phyloP scores from a whole-genome alignment of 805 yeast genomes.

The Saccharomycopsis microspora region DNA sequence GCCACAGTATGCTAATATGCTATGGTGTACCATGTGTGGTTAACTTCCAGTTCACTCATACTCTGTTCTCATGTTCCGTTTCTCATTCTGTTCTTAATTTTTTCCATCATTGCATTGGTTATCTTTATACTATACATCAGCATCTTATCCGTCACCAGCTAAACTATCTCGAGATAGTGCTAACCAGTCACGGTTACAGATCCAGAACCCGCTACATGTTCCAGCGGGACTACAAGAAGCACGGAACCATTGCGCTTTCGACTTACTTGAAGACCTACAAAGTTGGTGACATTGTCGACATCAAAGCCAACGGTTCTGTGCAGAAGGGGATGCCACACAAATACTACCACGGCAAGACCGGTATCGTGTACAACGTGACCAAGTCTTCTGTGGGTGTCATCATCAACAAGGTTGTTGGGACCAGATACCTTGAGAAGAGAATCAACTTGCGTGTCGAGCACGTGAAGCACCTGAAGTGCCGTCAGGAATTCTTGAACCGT shows the following conservation, averaged over 20 bases:
- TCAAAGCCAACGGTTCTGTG: constrained; percentile 98
- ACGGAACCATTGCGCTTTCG: constrained; percentile 90
- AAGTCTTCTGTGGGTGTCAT: constrained; percentile 97
- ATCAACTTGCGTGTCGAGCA: constrained; percentile 98
- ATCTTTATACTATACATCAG: too few relatives aligned
- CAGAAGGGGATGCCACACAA: constrained; percentile 99
- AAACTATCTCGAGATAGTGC: constrained; percentile 15
- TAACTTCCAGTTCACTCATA: too few relatives aligned
- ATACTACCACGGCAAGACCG: constrained; percentile 99
- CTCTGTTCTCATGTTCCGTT: too few relatives aligned
- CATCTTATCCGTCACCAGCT: too few relatives aligned
- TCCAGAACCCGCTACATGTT: constrained; percentile 99
- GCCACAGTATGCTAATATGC: too few relatives aligned
- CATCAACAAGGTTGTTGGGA: constrained; percentile 96
- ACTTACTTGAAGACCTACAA: constrained; percentile 96
- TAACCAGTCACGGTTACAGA: constrained; percentile 91
- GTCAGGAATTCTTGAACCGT: constrained; percentile 98
- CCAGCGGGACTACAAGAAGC: constrained; percentile 97
- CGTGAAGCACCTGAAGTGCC: constrained; percentile 98
- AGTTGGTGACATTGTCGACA: constrained; percentile 99
- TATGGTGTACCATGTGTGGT: too few relatives aligned
- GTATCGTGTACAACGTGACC: constrained; percentile 98
- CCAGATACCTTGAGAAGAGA: constrained; percentile 99
- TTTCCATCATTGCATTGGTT: too few relatives aligned
- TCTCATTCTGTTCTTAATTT: too few relatives aligned